Evolutionary conservation across 1,139 yeast species (phyloP).

Genomic region (Candida glucosophila): DNA sequence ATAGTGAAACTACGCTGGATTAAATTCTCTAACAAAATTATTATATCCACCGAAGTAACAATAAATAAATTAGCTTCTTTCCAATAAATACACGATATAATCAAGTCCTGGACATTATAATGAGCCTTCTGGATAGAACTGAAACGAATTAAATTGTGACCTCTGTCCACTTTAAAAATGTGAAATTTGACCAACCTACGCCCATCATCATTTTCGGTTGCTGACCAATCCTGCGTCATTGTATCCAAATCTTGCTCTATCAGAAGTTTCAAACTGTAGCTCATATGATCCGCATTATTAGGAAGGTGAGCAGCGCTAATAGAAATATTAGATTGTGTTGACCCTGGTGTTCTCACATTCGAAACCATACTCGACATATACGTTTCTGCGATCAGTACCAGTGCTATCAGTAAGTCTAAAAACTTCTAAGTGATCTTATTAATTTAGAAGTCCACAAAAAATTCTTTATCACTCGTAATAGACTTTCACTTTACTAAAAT

Average conservation of each 20-base stretch:
- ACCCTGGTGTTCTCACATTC: too few species aligned
- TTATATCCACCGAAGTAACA: constrained; percentile 62
- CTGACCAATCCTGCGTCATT: constrained; percentile 29
- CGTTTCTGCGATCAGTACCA: too few species aligned
- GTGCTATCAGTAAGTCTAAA: too few species aligned
- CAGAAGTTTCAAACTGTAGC: constrained; percentile 10
- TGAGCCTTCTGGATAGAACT: constrained; percentile 16
- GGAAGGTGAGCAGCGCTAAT: too few species aligned
- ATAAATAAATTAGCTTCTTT: constrained; percentile 39
- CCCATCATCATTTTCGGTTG: constrained; percentile 16
- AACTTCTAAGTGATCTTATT: too few species aligned
- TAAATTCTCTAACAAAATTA: constrained; percentile 47
- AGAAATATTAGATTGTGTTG: too few species aligned
- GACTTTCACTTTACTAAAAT: too few species aligned
- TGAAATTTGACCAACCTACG: constrained; percentile 31
- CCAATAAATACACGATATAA: constrained; percentile 59
- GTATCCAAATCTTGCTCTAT: constrained; percentile 10
- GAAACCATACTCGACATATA: too few species aligned
- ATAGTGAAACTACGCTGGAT: constrained; percentile 52
- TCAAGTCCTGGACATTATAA: constrained; percentile 17
- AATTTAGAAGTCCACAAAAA: too few species aligned
- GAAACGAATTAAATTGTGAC: constrained; percentile 18
- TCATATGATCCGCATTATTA: too few species aligned
- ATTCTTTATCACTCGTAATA: too few species aligned
- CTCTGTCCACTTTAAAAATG: constrained; percentile 17